Evolutionary conservation across 2,329 filamentous ascomycete genomes (phyloP).

Genomic region (Fusarium fracticaudum): DNA sequence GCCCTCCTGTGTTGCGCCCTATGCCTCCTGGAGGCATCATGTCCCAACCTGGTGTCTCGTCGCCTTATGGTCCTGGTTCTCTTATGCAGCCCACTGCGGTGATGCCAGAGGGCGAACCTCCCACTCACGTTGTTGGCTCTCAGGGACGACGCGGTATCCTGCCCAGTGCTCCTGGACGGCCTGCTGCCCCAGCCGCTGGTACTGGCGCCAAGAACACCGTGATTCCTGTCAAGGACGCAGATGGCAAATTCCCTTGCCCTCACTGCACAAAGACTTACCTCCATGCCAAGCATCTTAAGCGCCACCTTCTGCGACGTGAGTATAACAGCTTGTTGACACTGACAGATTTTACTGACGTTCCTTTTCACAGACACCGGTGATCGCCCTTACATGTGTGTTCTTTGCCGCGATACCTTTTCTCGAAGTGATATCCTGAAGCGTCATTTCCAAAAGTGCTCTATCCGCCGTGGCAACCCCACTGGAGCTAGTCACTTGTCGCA

Average conservation of each 20-base stretch:
- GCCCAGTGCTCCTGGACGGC: slow-evolving; percentile 87
- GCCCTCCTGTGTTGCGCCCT: slow-evolving; percentile 71
- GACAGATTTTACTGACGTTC: slow-evolving; percentile 42
- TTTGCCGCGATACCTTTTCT: slow-evolving; percentile 98
- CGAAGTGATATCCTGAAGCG: slow-evolving; percentile 98
- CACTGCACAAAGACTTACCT: slow-evolving; percentile 99
- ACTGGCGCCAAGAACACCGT: slow-evolving; percentile 80
- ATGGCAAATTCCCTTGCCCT: slow-evolving; percentile 97
- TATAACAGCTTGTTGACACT: slow-evolving; percentile 49
- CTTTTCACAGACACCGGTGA: slow-evolving; percentile 84
- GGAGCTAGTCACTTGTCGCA: slow-evolving; percentile 95
- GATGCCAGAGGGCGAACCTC: slow-evolving; percentile 68
- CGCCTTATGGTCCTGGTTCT: slow-evolving; percentile 68
- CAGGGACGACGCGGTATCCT: slow-evolving; percentile 92
- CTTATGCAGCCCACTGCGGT: slow-evolving; percentile 67
- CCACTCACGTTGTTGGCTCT: slow-evolving; percentile 92
- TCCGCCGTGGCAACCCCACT: slow-evolving; percentile 93
- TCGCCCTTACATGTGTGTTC: slow-evolving; percentile 96
- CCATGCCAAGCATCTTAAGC: slow-evolving; percentile 96
- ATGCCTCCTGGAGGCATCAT: slow-evolving; percentile 75
- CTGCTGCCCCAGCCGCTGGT: slow-evolving; percentile 77
- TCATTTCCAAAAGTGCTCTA: slow-evolving; percentile 99
- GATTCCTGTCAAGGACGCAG: slow-evolving; percentile 93
- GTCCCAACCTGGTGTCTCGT: slow-evolving; percentile 65
- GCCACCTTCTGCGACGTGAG: slow-evolving; percentile 95